A percentile compares a stretch with the other conserved stretches of the same genome.
These are phyloP conservation scores for Mortierella sp. DNA, from an alignment of 371 early-diverging fungal species.

Conservation along the genomic window DNA sequence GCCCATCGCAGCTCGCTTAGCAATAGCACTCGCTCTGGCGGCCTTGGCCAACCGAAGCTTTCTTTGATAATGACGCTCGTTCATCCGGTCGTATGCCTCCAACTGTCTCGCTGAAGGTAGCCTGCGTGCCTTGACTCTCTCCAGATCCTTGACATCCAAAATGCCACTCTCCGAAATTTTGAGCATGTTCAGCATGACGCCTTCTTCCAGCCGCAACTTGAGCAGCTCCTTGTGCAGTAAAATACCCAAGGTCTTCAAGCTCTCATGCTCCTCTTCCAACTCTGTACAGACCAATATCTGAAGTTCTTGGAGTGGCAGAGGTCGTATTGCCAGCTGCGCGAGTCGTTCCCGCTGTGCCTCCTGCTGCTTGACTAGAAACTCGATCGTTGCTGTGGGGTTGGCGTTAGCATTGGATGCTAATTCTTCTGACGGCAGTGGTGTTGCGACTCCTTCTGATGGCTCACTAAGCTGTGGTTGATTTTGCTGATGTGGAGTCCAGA, in stretches of 20 bases:
- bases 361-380: conserved; percentile 19
- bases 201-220: conserved; percentile 51
- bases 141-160: conserved; percentile 27
- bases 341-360: conserved; percentile 12
- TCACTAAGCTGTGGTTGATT: no score
- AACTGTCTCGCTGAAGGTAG: neutral
- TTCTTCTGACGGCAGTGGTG: neutral
- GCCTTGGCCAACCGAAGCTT: conserved; percentile 1
- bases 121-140: conserved; percentile 10
- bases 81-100: conserved; percentile 1
- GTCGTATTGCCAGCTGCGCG: conserved; percentile 10
- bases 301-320: conserved; percentile 34
- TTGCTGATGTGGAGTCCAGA: conserved; percentile 2
- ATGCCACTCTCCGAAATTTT: conserved; percentile 2
- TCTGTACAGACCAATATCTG: conserved; percentile 29
- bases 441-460: neutral
- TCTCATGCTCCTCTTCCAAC: conserved; percentile 22
- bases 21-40: neutral
- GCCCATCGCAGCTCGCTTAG: neutral
- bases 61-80: neutral
- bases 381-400: conserved; percentile 11
- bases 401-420: neutral
- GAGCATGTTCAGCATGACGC: conserved; percentile 44
- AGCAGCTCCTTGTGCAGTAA: conserved; percentile 39
- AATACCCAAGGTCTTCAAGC: conserved; percentile 16